Percentiles rank a stretch among this genome's conserved stretches.
These are phyloP conservation scores for Eimeria praecox DNA, from an alignment of 169 alveolate species.

Conservation along the genomic window DNA sequence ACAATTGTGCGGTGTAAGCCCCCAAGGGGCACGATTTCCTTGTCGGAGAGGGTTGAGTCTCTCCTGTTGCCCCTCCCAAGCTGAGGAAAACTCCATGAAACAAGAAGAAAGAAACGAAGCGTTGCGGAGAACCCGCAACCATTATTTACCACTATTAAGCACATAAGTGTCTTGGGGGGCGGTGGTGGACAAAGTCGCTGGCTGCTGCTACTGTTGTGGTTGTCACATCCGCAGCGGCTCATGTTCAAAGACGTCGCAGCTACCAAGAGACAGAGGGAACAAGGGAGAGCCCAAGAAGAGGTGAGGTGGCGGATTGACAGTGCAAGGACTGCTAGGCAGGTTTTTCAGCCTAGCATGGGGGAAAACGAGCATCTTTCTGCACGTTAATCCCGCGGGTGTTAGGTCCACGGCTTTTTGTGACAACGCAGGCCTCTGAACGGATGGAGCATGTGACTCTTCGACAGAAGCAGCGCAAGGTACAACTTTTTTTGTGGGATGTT, in stretches of 20 bases:
- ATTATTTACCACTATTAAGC: not conserved
- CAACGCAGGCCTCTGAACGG: conserved; percentile 45
- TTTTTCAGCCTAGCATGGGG: not conserved
- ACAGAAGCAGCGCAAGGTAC: conserved; percentile 69
- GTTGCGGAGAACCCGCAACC: not conserved
- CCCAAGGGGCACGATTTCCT: not conserved
- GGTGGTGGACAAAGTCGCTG: not conserved
- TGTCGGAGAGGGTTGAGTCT: not conserved
- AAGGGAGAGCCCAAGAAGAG: conserved; percentile 35
- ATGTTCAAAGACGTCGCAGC: conserved; percentile 30
- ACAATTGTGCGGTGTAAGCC: not conserved
- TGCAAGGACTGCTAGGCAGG: not conserved
- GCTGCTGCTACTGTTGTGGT: not conserved
- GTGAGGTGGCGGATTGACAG: not conserved
- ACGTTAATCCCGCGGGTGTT: not conserved
- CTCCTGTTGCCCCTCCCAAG: not conserved
- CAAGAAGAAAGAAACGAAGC: not conserved
- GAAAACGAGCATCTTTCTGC: not conserved
- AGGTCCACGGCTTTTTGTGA: not conserved
- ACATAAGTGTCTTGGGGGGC: not conserved
- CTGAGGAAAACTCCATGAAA: not conserved
- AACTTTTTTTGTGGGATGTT: not conserved
- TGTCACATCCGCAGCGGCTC: conserved; percentile 41
- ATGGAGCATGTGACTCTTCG: conserved; percentile 59
- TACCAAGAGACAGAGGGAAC: conserved; percentile 51